Evolutionary conservation across 2,329 filamentous ascomycete species (phyloP), one percentile per base, ranked within the genome.

Genomic region (Fusarium marasasianum): DNA sequence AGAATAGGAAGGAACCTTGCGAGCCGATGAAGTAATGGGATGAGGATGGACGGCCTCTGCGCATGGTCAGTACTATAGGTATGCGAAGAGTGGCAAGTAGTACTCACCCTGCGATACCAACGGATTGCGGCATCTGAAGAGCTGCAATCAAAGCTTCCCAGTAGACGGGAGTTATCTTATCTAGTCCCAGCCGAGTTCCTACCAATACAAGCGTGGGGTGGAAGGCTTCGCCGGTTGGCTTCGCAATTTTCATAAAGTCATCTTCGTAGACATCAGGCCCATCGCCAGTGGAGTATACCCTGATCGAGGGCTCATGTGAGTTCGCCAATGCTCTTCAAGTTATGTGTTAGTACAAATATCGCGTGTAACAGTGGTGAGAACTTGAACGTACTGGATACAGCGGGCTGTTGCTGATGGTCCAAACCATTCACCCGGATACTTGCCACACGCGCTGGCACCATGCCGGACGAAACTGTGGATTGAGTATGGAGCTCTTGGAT

Each of bases 401-500:
- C 92, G 91, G 53, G 96, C 95, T 15, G 96, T 97, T 12, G 96
- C 96, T 24, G 95, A 98, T n/a, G 96, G 96, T 0, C 96, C 96
- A 83, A 99, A 99, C 96, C 96, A 99, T 83, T 98, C 94, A 43
- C 96, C 96, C 0, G 96, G 96, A 79, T 97, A 94, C 83, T 98
- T 98, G 8, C 94, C 95, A 82, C 96, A 99, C 6, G 93, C 92
- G 41, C 89, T 87, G 31, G 95, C 95, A 24, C 96, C 96, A 77
- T 98, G 93, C 60, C 92, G 88, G 41, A 99, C 96, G 79, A 99
- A 99, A 71, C 92, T 94, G 79, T 99, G 96, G 76, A 99, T 94
- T 3, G 96, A 98, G 80, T 97, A 98, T 2, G 95, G 94, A 8
- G 96, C 95, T 74, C 88, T 88, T 6, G 94, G 91, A 71, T 96